Evolutionary conservation across 2,329 filamentous ascomycete species (phyloP).

Genomic region (Aureobasidium sp.): DNA sequence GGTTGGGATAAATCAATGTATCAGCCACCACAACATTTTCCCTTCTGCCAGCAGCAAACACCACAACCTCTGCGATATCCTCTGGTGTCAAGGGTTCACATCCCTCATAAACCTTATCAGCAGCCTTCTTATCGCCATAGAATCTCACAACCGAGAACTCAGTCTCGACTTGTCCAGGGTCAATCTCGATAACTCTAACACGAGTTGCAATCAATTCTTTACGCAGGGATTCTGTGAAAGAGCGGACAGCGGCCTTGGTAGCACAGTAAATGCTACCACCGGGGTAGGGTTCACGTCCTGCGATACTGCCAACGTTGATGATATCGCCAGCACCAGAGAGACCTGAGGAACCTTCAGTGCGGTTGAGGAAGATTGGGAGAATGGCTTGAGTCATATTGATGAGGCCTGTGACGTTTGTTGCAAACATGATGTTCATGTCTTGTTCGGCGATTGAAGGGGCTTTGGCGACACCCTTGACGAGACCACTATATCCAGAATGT

Average conservation of each 20-base stretch:
- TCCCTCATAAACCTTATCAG: conserved; percentile 81
- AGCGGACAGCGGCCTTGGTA: conserved; percentile 80
- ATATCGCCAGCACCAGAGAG: conserved; percentile 72
- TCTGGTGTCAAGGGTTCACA: conserved; percentile 79
- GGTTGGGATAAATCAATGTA: conserved; percentile 77
- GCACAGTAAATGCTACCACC: conserved; percentile 90
- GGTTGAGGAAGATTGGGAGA: conserved; percentile 69
- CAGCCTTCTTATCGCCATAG: conserved; percentile 81
- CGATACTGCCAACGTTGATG: conserved; percentile 90
- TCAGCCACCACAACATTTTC: conserved; percentile 92
- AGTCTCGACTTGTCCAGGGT: conserved; percentile 90
- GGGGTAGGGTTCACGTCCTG: conserved; percentile 78
- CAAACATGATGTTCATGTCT: conserved; percentile 82
- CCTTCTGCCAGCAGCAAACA: conserved; percentile 74
- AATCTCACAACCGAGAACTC: conserved; percentile 88
- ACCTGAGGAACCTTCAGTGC: conserved; percentile 41
- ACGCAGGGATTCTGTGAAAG: conserved; percentile 74
- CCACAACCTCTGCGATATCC: conserved; percentile 84
- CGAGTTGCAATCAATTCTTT: conserved; percentile 75
- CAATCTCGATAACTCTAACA: conserved; percentile 79
- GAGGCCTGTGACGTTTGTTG: conserved; percentile 87
- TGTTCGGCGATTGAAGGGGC: conserved; percentile 75
- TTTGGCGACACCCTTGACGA: conserved; percentile 81
- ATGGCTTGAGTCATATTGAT: conserved; percentile 96
- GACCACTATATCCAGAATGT: conserved; percentile 40